Conservation (phyloP, 2,329 filamentous ascomycete genomes). For the Aspergillus udagawae region DNA sequence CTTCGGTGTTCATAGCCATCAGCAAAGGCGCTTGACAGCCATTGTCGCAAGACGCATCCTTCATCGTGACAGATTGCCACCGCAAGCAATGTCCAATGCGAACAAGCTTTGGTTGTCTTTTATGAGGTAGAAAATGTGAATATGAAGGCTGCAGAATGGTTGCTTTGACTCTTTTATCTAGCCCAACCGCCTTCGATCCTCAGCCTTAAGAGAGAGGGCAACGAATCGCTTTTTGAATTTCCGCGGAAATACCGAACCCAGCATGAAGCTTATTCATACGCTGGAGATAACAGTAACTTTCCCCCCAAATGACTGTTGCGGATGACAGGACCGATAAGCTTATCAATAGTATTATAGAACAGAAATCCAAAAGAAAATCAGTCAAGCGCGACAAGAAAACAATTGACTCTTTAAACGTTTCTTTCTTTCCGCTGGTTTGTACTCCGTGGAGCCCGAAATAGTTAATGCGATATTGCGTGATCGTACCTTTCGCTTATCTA, state of each 20-base stretch:
- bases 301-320: conserved; percentile 3
- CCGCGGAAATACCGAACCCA: conserved; percentile 18
- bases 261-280: conserved; percentile 2
- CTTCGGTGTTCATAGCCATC: conserved; percentile 37
- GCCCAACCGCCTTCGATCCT: neutral
- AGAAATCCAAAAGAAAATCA: conserved; percentile 1
- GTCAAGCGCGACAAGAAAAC: neutral
- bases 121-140: neutral
- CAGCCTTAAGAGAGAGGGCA: neutral
- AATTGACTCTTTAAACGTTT: conserved; percentile 20
- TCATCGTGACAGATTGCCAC: conserved; percentile 26
- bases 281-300: conserved; percentile 15
- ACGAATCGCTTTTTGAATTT: conserved; percentile 1
- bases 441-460: conserved; percentile 15
- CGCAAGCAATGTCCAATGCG: conserved; percentile 11
- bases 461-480: conserved; percentile 31
- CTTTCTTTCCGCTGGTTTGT: conserved; percentile 6
- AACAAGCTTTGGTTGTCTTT: neutral
- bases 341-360: conserved; percentile 12
- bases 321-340: conserved; percentile 13
- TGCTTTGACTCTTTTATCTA: neutral
- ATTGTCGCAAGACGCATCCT: conserved; percentile 22
- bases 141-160: neutral
- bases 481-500: conserved; percentile 20
- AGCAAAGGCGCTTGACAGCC: conserved; percentile 30